These are phyloP conservation scores for Russula emetica DNA, from an alignment of 768 basidiomycete genomes.

Conservation along the genomic window DNA sequence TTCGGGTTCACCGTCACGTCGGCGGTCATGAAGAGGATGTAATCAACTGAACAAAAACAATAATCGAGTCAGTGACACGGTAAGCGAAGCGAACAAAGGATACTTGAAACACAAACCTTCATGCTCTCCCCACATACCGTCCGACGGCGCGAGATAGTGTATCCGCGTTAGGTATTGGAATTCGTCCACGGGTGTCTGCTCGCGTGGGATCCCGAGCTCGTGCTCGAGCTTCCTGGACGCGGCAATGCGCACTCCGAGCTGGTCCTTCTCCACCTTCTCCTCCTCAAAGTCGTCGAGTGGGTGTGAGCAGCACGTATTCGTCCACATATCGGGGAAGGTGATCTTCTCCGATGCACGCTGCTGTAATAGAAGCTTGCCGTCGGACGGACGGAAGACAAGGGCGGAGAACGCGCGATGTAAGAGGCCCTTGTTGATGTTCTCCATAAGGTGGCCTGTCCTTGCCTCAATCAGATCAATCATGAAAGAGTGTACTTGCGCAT, in stretches of 20 bases:
- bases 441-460: slow-evolving; percentile 86
- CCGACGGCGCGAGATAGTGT: slow-evolving; percentile 92
- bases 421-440: slow-evolving; percentile 89
- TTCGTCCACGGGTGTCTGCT: slow-evolving; percentile 71
- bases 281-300: slow-evolving; percentile 88
- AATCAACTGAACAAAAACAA: slow-evolving; percentile 65
- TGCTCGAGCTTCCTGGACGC: slow-evolving; percentile 94
- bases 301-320: slow-evolving; percentile 98
- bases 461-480: slow-evolving; percentile 1
- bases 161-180: slow-evolving; percentile 96
- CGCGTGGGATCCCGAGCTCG: slow-evolving; percentile 85
- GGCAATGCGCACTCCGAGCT: slow-evolving; percentile 83
- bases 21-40: slow-evolving; percentile 91
- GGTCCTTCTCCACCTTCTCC: slow-evolving; percentile 70
- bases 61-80: not conserved
- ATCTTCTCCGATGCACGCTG: slow-evolving; percentile 98
- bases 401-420: slow-evolving; percentile 98
- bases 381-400: slow-evolving; percentile 91
- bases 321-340: slow-evolving; percentile 99
- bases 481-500: slow-evolving; percentile 31
- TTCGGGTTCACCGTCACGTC: slow-evolving; percentile 82
- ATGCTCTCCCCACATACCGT: slow-evolving; percentile 96
- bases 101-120: slow-evolving; percentile 58
- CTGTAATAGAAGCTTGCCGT: slow-evolving; percentile 90
- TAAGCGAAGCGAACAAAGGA: slow-evolving; percentile 8